A percentile compares a stretch with the other conserved stretches of the same genome.
These are phyloP conservation scores for Centrapalus pauciflorus DNA, from an alignment of 129 eudicot genomes.

Conservation along the genomic window DNA sequence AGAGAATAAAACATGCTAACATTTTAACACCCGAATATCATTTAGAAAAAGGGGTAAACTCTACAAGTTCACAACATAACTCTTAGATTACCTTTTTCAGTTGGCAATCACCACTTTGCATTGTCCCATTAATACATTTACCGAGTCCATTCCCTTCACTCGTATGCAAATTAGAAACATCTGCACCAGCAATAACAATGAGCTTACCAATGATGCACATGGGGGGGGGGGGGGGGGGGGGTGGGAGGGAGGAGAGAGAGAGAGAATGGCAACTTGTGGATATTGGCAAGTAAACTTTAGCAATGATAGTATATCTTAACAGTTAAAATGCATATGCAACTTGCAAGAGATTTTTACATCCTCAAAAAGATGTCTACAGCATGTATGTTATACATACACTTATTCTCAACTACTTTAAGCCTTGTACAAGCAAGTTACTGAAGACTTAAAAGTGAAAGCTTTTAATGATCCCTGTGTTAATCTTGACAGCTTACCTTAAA, in stretches of 20 bases:
- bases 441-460: too few relatives aligned
- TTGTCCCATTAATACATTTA: conserved; percentile 27
- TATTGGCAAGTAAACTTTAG: not conserved
- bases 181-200: conserved; percentile 8
- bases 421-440: too few relatives aligned
- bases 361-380: not conserved
- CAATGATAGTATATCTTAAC: not conserved
- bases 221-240: not conserved
- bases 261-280: not conserved
- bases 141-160: conserved; percentile 31
- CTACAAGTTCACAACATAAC: conserved; percentile 14
- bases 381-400: not conserved
- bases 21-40: conserved; percentile 10
- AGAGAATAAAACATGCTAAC: conserved; percentile 8
- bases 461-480: too few relatives aligned
- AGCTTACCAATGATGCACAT: not conserved
- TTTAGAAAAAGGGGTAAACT: conserved; percentile 9
- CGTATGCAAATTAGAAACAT: conserved; percentile 12
- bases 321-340: not conserved
- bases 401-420: not conserved
- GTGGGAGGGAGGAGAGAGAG: not conserved
- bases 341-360: not conserved
- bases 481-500: too few relatives aligned
- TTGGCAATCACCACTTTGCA: conserved; percentile 21
- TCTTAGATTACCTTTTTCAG: conserved; percentile 46